phyloP scores from a whole-genome alignment of 495 filamentous ascomycete species.

The Talaromyces borbonicus region DNA sequence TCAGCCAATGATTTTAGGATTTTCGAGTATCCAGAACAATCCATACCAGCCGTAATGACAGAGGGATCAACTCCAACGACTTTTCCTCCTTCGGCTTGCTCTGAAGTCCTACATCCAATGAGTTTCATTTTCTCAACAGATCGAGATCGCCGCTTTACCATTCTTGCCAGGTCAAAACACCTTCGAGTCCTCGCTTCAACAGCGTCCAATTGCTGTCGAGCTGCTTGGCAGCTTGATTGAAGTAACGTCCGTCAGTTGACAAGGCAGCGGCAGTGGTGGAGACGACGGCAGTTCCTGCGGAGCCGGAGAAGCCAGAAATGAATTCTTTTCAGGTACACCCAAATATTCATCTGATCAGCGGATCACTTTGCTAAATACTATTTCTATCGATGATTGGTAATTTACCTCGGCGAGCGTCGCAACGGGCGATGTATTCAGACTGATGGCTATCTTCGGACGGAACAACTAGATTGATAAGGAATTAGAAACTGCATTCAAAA shows the following conservation, averaged over 20 bases:
- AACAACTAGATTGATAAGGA: constrained; percentile 52
- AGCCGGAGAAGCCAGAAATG: constrained; percentile 92
- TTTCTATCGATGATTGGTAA: no score
- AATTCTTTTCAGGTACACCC: constrained; percentile 43
- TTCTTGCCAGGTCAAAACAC: constrained; percentile 96
- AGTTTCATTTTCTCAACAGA: not conserved
- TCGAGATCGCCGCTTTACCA: constrained; percentile 47
- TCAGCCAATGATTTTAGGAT: not conserved
- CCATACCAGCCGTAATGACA: constrained; percentile 66
- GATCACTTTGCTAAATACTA: no score
- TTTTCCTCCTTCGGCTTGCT: constrained; percentile 77
- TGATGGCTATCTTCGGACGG: constrained; percentile 97
- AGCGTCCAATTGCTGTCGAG: constrained; percentile 87
- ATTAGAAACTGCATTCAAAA: constrained; percentile 10
- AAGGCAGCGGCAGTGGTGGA: constrained; percentile 80
- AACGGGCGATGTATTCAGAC: constrained; percentile 94
- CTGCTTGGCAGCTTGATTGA: constrained; percentile 92
- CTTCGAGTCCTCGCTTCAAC: constrained; percentile 84
- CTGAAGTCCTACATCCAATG: constrained; percentile 47
- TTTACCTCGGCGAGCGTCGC: constrained; percentile 80
- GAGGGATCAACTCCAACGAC: constrained; percentile 86
- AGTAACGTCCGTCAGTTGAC: constrained; percentile 94
- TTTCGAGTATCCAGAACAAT: not conserved
- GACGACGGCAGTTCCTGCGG: constrained; percentile 85
- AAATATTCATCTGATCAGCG: constrained; percentile 2